Evolutionary conservation across 306 rosid species (phyloP), one percentile per base, ranked within the genome.

Genomic region (Fragaria nilgerrensis): DNA sequence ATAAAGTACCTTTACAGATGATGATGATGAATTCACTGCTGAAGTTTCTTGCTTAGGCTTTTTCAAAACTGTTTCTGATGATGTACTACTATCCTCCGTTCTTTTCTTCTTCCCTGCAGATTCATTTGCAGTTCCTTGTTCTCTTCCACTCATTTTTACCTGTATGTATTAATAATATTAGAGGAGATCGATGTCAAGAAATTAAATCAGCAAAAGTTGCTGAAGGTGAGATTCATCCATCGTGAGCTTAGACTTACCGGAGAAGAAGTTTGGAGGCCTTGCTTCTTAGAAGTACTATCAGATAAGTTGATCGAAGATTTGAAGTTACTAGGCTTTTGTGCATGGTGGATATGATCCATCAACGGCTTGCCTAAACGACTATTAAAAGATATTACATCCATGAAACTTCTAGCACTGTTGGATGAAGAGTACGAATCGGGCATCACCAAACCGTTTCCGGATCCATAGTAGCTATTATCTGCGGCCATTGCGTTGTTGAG

Each of bases 91-190:
- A 77, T 90, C 97, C 63, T 92, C 98, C 1, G 89, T 80, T 86
- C 96, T 90, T 85, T 95, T 95, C 85, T 91, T 95, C 88, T 90
- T 95, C 56, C 84, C 85, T 83, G 92, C 92, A 62, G 37, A 61
- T 61, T 67, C 39, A n/a, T 49, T 87, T 71, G 84, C 13, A 75
- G 85, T 84, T 45, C 84, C 93, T 39, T 84, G 89, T 73, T 84
- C 91, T 87, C 89, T 85, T 83, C 89, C 91, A 74, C 65, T 70
- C 37, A 8, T 56, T 84, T 88, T 90, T 66, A 84, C 76, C 55
- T 63, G 68, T 32, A 3, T 32, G 36, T 32, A 32, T 32, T 32
- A 32, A 32, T 62, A 9, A 4, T 2, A 15, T 32, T 32, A 63
- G 44, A 63, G 66, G 36, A 32, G 36, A 27, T 27, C 29, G 29